Evolutionary conservation across 345 rosid species (phyloP).

Genomic region (Barbarea vulgaris): DNA sequence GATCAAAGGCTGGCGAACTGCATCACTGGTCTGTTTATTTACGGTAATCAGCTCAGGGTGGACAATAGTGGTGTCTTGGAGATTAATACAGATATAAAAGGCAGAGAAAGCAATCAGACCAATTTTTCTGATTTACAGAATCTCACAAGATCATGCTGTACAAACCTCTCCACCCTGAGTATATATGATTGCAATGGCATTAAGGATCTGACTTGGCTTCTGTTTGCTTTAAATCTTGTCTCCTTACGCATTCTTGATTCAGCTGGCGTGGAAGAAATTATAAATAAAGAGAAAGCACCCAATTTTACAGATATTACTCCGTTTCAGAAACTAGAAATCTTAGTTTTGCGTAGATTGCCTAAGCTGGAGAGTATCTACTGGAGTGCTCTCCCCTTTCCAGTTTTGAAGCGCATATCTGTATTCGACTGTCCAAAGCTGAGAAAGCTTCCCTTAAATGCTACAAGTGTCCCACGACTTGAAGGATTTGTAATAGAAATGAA

Average conservation of each 20-base stretch:
- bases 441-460: constrained; percentile 19
- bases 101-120: background rate
- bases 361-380: constrained; percentile 20
- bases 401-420: fast-evolving
- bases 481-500: fast-evolving
- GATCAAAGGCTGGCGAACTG: background rate
- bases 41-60: fast-evolving
- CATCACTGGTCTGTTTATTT: background rate
- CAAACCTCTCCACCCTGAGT: fast-evolving
- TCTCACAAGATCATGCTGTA: background rate
- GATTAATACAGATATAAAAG: background rate
- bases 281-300: background rate
- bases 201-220: background rate
- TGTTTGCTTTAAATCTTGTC: constrained; percentile 6
- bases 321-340: background rate
- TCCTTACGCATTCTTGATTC: fast-evolving
- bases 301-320: background rate
- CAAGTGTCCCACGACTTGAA: background rate
- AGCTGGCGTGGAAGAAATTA: background rate
- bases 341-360: fast-evolving
- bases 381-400: constrained; percentile 5
- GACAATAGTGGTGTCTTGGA: background rate
- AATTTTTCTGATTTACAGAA: background rate
- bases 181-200: background rate
- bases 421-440: background rate